phyloP scores from a whole-genome alignment of 2,329 filamentous ascomycete species.

The Leptographium radiaticola region DNA sequence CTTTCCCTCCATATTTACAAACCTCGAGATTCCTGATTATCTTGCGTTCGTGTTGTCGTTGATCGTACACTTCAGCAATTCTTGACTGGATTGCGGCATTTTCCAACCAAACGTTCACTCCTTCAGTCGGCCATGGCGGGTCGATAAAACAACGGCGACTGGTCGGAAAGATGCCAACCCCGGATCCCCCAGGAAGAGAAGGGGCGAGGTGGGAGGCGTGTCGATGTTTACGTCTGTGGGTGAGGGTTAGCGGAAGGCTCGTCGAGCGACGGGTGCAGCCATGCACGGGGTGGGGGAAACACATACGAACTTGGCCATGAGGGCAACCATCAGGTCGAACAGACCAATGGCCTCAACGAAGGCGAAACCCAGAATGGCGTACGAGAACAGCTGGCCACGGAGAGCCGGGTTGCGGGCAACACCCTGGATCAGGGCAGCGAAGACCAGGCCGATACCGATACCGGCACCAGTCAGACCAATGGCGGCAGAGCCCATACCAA shows the following conservation, averaged over 20 bases:
- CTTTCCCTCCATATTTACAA: constrained; percentile 6
- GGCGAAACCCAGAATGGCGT: constrained; percentile 52
- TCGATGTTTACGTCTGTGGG: constrained; percentile 10
- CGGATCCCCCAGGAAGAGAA: constrained; percentile 8
- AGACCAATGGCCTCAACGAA: constrained; percentile 50
- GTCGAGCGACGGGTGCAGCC: not conserved
- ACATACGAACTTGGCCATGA: constrained; percentile 83
- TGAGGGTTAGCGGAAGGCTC: not conserved
- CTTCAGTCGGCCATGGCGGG: not conserved
- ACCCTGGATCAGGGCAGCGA: constrained; percentile 77
- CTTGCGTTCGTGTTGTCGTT: constrained; percentile 4
- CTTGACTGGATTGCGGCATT: constrained; percentile 4
- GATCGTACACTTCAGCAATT: constrained; percentile 6
- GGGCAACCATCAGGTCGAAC: constrained; percentile 65
- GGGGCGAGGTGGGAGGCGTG: constrained; percentile 3
- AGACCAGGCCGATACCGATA: constrained; percentile 93
- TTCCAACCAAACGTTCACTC: not conserved
- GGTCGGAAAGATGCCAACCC: constrained; percentile 5
- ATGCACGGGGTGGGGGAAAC: not conserved
- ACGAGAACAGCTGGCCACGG: constrained; percentile 77
- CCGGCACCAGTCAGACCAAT: constrained; percentile 86
- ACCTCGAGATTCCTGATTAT: constrained; percentile 2
- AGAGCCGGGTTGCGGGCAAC: constrained; percentile 91
- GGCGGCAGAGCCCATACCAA: constrained; percentile 79
- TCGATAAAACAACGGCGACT: constrained; percentile 3